Evolutionary conservation across 179 eudicot genomes (phyloP).

Genomic region (Carnegiea gigantea): DNA sequence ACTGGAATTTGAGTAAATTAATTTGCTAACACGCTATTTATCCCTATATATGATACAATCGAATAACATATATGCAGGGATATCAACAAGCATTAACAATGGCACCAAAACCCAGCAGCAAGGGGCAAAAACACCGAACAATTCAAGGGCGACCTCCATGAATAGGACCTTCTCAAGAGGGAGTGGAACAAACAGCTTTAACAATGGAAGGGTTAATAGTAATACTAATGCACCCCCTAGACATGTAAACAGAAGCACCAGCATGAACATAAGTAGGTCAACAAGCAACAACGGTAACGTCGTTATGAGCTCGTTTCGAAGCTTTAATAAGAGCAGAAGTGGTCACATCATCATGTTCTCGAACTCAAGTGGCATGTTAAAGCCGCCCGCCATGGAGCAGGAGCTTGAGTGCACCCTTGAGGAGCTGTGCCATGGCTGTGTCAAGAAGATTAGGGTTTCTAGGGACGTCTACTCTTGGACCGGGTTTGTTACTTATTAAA

Average conservation of each 20-base stretch:
- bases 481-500: conserved; percentile 35
- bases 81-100: conserved; percentile 5
- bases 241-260: conserved; percentile 11
- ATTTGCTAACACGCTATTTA: not conserved
- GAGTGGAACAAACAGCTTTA: conserved; percentile 4
- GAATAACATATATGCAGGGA: not conserved
- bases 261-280: conserved; percentile 21
- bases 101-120: conserved; percentile 3
- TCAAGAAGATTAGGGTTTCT: conserved; percentile 43
- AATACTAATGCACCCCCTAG: not conserved
- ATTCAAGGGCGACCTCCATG: conserved; percentile 6
- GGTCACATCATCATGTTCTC: conserved; percentile 50
- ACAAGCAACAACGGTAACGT: not conserved
- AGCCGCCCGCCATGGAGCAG: conserved; percentile 41
- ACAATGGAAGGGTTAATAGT: not conserved
- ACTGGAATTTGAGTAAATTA: not conserved
- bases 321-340: conserved; percentile 15
- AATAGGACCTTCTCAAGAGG: conserved; percentile 12
- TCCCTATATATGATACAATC: not conserved
- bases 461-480: conserved; percentile 40
- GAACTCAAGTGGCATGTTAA: conserved; percentile 44
- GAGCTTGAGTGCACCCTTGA: conserved; percentile 63
- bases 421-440: conserved; percentile 65
- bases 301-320: conserved; percentile 1
- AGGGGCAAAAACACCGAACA: not conserved